Percentiles rank a stretch among this genome's conserved stretches.
Conservation (phyloP, 2,329 filamentous ascomycete species). For the Aspergillus amoenus region DNA sequence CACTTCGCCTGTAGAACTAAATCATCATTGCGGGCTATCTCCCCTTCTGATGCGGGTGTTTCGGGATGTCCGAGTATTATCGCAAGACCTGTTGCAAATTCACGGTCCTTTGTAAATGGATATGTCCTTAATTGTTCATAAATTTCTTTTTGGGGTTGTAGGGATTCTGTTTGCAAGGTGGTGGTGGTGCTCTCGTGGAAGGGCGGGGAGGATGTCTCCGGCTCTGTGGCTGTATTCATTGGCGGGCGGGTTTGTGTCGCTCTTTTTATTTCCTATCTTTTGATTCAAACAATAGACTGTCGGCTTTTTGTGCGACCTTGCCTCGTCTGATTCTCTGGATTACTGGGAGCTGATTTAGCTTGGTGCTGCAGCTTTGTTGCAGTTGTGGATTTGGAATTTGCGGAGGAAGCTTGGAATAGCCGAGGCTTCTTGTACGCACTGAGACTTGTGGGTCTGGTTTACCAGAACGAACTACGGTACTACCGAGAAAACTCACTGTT, state of each 20-base stretch:
- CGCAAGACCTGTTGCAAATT: constrained; percentile 50
- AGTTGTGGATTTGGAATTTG: neutral
- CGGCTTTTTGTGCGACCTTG: neutral
- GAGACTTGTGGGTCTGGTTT: neutral
- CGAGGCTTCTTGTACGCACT: neutral
- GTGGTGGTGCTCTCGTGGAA: neutral
- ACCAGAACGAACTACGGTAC: neutral
- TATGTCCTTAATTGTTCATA: constrained; percentile 40
- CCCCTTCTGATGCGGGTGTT: constrained; percentile 37
- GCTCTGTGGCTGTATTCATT: neutral
- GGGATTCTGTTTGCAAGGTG: neutral
- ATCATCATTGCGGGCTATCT: constrained; percentile 40
- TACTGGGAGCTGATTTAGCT: neutral
- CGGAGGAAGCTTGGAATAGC: neutral
- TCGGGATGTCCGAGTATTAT: constrained; percentile 46
- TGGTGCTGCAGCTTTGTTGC: neutral
- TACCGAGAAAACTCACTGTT: neutral
- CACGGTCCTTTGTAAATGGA: constrained; percentile 41
- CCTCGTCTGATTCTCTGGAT: neutral
- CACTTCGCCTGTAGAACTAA: constrained; percentile 48
- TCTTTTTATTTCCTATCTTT: neutral
- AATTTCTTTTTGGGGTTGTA: constrained; percentile 12
- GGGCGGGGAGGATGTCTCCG: neutral
- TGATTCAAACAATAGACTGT: neutral
- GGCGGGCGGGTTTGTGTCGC: neutral